These are phyloP conservation scores for Pueraria montana DNA, from an alignment of 306 rosid genomes.

Conservation along the genomic window DNA sequence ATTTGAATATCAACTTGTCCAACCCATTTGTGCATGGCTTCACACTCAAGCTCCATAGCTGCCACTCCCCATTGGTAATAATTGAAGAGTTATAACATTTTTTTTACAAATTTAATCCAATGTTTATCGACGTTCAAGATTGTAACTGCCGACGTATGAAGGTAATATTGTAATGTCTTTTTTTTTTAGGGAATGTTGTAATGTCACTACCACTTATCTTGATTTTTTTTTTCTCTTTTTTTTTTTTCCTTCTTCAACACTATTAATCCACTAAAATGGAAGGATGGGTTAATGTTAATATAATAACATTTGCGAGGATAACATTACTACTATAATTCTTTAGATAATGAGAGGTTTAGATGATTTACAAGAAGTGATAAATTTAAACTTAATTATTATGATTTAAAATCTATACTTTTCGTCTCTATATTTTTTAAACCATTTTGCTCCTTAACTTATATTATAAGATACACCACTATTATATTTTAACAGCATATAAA, in stretches of 20 bases:
- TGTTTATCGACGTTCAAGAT: background rate
- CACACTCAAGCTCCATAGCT: background rate
- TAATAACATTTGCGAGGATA: background rate
- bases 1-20: background rate
- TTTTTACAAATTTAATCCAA: constrained; percentile 3
- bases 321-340: background rate
- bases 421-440: too few species aligned
- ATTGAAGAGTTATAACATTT: background rate
- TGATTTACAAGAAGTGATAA: background rate
- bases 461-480: too few species aligned
- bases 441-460: too few species aligned
- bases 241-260: background rate
- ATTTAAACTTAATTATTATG: too few species aligned
- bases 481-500: too few species aligned
- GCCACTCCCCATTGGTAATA: background rate
- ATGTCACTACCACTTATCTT: background rate
- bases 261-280: background rate
- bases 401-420: too few species aligned
- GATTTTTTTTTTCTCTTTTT: background rate
- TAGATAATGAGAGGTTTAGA: background rate
- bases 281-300: background rate
- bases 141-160: background rate
- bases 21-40: constrained; percentile 21
- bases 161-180: background rate
- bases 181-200: background rate